Conservation (phyloP, 163 green algal genomes). For the Coccomyxa subellipsoidea region DNA sequence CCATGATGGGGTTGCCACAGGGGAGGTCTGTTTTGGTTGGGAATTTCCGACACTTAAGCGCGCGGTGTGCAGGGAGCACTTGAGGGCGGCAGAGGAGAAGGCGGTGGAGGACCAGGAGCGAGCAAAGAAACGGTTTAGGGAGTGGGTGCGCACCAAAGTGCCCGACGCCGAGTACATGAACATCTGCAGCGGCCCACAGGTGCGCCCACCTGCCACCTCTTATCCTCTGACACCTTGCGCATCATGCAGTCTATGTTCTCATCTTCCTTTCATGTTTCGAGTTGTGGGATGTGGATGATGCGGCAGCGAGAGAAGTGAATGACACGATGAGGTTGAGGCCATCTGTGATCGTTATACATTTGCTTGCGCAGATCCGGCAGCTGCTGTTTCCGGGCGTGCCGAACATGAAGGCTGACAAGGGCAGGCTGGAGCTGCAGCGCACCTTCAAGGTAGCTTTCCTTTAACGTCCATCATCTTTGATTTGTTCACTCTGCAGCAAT, state of each 20-base stretch:
- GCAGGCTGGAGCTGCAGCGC: constrained; percentile 36
- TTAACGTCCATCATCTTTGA: too few relatives aligned
- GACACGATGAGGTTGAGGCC: too few relatives aligned
- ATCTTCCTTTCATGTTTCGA: too few relatives aligned
- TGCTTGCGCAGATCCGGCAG: constrained; percentile 64
- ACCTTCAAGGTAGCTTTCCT: constrained; percentile 58
- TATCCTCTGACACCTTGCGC: too few relatives aligned
- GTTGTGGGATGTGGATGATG: too few relatives aligned
- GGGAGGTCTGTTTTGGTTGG: too few relatives aligned
- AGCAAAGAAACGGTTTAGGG: constrained; percentile 66
- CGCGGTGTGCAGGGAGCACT: constrained; percentile 40
- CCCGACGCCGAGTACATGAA: constrained; percentile 74
- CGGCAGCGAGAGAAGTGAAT: too few relatives aligned
- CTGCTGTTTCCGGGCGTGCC: constrained; percentile 72
- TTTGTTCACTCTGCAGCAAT: too few relatives aligned
- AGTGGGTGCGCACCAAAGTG: constrained; percentile 68
- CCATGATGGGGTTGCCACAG: too few relatives aligned
- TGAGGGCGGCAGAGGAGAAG: constrained; percentile 54
- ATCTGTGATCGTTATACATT: not conserved
- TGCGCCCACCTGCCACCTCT: not conserved
- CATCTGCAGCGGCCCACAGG: constrained; percentile 53
- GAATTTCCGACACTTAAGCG: too few relatives aligned
- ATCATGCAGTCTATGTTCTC: too few relatives aligned
- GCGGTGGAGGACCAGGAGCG: constrained; percentile 68
- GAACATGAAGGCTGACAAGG: constrained; percentile 42